phyloP scores from a whole-genome alignment of 176 grass and related monocot genomes.

The Oryza officinalis region DNA sequence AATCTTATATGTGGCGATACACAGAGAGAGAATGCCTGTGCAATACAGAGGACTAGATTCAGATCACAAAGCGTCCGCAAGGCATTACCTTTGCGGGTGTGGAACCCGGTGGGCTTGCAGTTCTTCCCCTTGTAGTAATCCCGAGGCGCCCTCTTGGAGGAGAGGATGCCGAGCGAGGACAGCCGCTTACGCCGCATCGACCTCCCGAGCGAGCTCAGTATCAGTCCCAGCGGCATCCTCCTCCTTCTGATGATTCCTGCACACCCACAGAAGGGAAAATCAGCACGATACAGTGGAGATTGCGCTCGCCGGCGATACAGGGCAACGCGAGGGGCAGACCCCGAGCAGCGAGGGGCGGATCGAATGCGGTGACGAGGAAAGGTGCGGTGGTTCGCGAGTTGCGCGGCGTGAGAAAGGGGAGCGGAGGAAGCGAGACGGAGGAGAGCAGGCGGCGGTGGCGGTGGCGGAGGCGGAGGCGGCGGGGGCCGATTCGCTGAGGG shows the following conservation, averaged over 20 bases:
- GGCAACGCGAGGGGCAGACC: not conserved
- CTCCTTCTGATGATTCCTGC: not conserved
- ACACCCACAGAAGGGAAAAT: not conserved
- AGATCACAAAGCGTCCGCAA: not conserved
- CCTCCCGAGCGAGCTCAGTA: slow-evolving; percentile 62
- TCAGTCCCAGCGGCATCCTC: slow-evolving; percentile 90
- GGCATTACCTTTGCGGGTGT: slow-evolving; percentile 93
- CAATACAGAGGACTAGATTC: not conserved
- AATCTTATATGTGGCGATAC: not conserved
- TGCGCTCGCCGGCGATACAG: not conserved
- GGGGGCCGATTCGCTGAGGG: not conserved
- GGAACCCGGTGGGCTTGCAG: slow-evolving; percentile 95
- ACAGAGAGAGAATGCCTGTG: not conserved
- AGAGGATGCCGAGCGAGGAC: slow-evolving; percentile 84
- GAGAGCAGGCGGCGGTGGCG: not conserved
- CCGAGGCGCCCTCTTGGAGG: slow-evolving; percentile 81
- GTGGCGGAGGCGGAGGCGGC: not conserved
- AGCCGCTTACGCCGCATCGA: slow-evolving; percentile 74
- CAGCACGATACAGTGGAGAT: not conserved
- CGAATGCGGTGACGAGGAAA: not conserved
- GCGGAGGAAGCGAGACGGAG: not conserved
- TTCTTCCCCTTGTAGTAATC: slow-evolving; percentile 99
- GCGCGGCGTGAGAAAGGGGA: not conserved
- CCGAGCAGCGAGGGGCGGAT: not conserved
- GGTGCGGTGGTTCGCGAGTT: not conserved